Evolutionary conservation across 1,139 yeast species (phyloP), one percentile per base, ranked within the genome.

Genomic region (Suhomyces bolitotheri): DNA sequence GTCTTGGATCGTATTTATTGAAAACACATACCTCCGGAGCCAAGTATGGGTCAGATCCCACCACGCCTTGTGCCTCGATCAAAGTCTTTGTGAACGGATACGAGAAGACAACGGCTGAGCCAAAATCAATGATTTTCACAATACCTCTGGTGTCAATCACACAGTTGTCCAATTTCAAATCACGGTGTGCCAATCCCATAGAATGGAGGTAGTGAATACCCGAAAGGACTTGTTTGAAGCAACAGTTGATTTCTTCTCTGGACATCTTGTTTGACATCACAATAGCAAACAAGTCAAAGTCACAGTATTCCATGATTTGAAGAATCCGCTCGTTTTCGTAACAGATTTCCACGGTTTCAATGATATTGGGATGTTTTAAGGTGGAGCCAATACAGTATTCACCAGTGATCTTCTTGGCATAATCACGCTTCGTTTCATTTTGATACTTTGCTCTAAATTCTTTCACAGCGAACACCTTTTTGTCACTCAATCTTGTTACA

Each of bases 241-340:
- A 90, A 62, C 97, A 90, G 57, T 83, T 85, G 41, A 88, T 80
- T 59, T 90, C 97, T 36, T 79, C 82, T 40, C 82, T 69, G 1
- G 88, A 71, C 97, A 90, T 89, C 53, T 87, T 83, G 49, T 92
- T 94, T 17, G 94, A 82, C 96, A 90, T 90, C 23, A 90, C 97
- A 47, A 90, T 87, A 1, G 96, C 96, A 58, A 90, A 90, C 51
- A 90, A 72, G 62, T 90, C 97, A 54, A 74, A 86, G 52, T 92
- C 96, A 58, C 96, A 89, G 60, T 89, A 90, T 58, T 90, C 97
- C 96, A 90, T 86, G 22, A 90, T 90, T 65, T 89, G 96, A 46
- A 82, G 76, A 44, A 88, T 87, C 40, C 90, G 79, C 46, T 87
- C 92, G 53, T 85, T 82, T 56, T 90, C 97, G 57, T 87, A 86